Base-by-base conservation (phyloP, 148 eudicot genomes). In the Chenopodium suecicum region DNA sequence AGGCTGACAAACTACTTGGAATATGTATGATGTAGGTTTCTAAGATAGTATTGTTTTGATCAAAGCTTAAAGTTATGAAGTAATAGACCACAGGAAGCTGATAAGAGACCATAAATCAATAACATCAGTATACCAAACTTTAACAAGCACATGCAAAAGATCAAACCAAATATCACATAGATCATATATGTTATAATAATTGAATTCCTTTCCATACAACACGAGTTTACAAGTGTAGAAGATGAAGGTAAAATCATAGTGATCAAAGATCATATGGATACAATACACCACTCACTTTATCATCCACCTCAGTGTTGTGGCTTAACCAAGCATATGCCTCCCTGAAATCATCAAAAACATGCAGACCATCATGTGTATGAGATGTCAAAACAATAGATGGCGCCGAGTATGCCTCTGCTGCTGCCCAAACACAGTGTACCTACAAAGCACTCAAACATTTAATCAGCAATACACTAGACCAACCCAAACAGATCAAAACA, bases 351-450 rank as follows among this genome's bases (percentile, higher is more conserved):
- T 96, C 99, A 91, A 96, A 96, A 78, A 96, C 98, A 80, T 96
- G 99, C 84, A 96, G 86, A 78, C 99, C 99, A 56, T 96, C 97
- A 70, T 83, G 88, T 65, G 98, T 80, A 76, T 87, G 92, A 81
- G 99, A 92, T 50, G 98, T 94, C 78, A 96, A 83, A 80, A 96
- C 99, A 75, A 96, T 96, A 52, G 98, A 94, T 66, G 99, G 99
- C 27, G 98, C 99, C 44, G 99, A 96, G 88, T 96, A 96, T 67
- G 99, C 99, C 86, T 96, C 99, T 70, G 99, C 95, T 68, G 99
- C 98, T 41, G 99, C 99, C 98, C 99, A 96, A 79, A 96, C 99
- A 90, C 97, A 94, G 81, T 96, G 98, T 64, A 96, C 97, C 98
- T 96, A 81, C 86, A 87, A 75, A 37, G 47, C 80, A 78, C 16